phyloP scores from a whole-genome alignment of 2,329 filamentous ascomycete species.

The Microsporum canis region DNA sequence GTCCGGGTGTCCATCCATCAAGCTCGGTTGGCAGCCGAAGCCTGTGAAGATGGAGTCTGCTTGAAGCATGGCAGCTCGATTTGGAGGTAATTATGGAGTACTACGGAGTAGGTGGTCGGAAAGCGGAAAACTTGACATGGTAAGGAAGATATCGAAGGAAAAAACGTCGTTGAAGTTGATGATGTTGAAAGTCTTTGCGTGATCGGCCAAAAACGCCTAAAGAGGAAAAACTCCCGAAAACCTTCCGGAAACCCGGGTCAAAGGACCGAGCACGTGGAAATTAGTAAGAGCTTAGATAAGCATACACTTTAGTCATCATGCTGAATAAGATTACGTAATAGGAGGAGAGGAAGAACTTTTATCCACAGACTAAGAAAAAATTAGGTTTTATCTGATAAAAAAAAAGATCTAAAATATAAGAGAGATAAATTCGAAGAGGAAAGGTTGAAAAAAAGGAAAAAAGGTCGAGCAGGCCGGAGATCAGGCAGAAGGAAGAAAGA shows the following conservation, averaged over 20 bases:
- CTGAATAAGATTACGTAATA: neutral
- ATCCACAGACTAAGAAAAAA: too few species aligned
- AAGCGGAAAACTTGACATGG: too few species aligned
- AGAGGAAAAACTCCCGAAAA: neutral
- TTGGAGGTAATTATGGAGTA: too few species aligned
- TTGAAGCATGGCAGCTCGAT: too few species aligned
- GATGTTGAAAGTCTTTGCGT: too few species aligned
- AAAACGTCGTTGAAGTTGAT: too few species aligned
- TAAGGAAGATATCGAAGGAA: too few species aligned
- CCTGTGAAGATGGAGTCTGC: too few species aligned
- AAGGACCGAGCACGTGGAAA: neutral
- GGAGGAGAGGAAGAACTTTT: too few species aligned
- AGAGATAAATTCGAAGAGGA: constrained; percentile 1
- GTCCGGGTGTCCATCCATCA: too few species aligned
- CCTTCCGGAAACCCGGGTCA: neutral
- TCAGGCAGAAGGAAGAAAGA: constrained; percentile 11
- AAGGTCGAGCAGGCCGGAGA: neutral
- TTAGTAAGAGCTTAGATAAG: neutral
- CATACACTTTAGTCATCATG: neutral
- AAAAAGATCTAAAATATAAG: neutral
- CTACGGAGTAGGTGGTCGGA: too few species aligned
- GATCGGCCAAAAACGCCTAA: neutral
- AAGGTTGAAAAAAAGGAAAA: constrained; percentile 3
- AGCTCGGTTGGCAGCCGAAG: too few species aligned
- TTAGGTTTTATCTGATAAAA: neutral